Percentiles rank a stretch among this genome's conserved stretches.
These are phyloP conservation scores for Bassia scoparia DNA, from an alignment of 148 eudicot species.

Conservation along the genomic window DNA sequence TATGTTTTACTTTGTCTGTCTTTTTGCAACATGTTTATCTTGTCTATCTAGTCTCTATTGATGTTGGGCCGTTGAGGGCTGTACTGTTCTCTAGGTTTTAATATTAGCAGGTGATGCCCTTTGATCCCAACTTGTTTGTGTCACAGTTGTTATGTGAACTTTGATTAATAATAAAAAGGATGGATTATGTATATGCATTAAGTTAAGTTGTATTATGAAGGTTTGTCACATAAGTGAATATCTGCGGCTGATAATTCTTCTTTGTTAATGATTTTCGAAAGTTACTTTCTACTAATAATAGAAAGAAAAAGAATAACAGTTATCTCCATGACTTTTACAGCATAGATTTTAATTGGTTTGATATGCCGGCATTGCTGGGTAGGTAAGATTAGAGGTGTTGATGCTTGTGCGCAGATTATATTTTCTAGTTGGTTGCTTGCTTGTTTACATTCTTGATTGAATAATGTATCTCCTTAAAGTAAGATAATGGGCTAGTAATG, in stretches of 20 bases:
- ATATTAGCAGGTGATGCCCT: not conserved
- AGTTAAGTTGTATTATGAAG: conserved; percentile 15
- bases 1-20: not conserved
- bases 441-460: not conserved
- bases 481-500: not conserved
- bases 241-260: too few relatives aligned
- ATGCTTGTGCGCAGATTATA: not conserved
- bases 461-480: conserved; percentile 3
- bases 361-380: not conserved
- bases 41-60: not conserved
- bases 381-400: not conserved
- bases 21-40: not conserved
- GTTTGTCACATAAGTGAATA: not conserved
- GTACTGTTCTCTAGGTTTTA: not conserved
- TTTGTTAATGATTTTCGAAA: not conserved
- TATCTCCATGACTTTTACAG: too few relatives aligned
- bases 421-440: too few relatives aligned
- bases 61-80: too few relatives aligned
- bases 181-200: not conserved
- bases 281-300: not conserved
- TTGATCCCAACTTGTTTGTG: not conserved
- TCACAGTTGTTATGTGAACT: not conserved
- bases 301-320: too few relatives aligned
- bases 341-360: not conserved
- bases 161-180: not conserved